These are phyloP conservation scores for Trichoderma guizhouense DNA, from an alignment of 2,329 filamentous ascomycete species.

Conservation along the genomic window DNA sequence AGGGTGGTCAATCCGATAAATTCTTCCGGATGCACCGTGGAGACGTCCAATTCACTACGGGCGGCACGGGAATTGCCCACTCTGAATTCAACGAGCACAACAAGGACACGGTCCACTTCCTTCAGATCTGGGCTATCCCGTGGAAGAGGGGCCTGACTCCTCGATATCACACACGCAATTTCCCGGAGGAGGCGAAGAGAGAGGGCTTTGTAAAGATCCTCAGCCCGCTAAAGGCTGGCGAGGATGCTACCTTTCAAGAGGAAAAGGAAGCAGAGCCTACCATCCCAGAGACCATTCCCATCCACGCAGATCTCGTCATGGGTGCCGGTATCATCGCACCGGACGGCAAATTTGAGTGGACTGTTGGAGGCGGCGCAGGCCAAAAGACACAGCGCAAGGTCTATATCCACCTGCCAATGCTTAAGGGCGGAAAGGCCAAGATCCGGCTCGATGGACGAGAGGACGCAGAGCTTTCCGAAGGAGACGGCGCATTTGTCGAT, in stretches of 20 bases:
- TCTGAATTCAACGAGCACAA: slow-evolving; percentile 77
- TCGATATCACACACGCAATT: slow-evolving; percentile 71
- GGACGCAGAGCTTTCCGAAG: slow-evolving; percentile 64
- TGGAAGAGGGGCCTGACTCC: slow-evolving; percentile 71
- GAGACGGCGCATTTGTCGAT: slow-evolving; percentile 77
- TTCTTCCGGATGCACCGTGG: slow-evolving; percentile 72
- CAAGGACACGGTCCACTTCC: slow-evolving; percentile 71
- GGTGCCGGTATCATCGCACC: slow-evolving; percentile 70
- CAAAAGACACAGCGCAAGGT: slow-evolving; percentile 63
- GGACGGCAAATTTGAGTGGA: slow-evolving; percentile 65
- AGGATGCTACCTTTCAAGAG: slow-evolving; percentile 56
- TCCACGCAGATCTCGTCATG: slow-evolving; percentile 84
- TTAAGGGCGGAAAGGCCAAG: slow-evolving; percentile 69
- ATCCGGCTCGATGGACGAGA: slow-evolving; percentile 65
- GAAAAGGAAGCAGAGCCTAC: slow-evolving; percentile 62
- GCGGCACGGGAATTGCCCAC: slow-evolving; percentile 77
- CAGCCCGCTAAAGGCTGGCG: slow-evolving; percentile 67
- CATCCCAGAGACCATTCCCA: slow-evolving; percentile 68
- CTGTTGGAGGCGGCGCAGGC: slow-evolving; percentile 58
- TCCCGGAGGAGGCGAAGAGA: slow-evolving; percentile 69
- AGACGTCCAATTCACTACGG: slow-evolving; percentile 86
- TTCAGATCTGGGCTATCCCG: slow-evolving; percentile 85
- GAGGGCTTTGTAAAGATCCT: slow-evolving; percentile 71
- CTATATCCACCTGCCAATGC: slow-evolving; percentile 78
- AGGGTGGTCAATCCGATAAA: slow-evolving; percentile 57